Conservation (phyloP, 1,284 basidiomycete genomes). For the Marasmius fiardii region DNA sequence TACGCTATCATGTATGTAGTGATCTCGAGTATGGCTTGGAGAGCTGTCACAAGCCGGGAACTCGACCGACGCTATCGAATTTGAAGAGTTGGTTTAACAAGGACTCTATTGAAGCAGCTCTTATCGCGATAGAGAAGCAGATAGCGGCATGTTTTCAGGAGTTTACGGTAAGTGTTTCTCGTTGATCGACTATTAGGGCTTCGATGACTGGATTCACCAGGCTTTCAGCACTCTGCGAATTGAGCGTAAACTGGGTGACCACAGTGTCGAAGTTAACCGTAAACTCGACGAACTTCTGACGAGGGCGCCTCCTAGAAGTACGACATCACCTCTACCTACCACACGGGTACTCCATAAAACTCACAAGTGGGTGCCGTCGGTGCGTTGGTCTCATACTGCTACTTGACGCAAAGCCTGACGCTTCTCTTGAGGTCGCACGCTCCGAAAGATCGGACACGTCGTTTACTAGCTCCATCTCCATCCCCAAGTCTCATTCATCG, state of each 20-base stretch:
- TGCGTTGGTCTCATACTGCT: neutral
- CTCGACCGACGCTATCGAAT: neutral
- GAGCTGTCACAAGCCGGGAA: slow-evolving; percentile 3
- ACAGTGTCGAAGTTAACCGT: slow-evolving; percentile 12
- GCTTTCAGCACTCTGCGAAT: slow-evolving; percentile 9
- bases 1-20: neutral
- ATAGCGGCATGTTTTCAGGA: slow-evolving; percentile 15
- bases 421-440: neutral
- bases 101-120: slow-evolving; percentile 10
- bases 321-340: neutral
- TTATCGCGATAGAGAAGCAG: slow-evolving; percentile 13
- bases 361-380: neutral
- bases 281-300: slow-evolving; percentile 15
- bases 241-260: slow-evolving; percentile 13
- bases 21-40: slow-evolving; percentile 7
- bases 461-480: neutral
- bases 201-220: neutral
- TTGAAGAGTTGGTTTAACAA: slow-evolving; percentile 10
- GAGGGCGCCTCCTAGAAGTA: neutral
- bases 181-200: neutral
- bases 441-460: neutral
- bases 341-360: neutral
- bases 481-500: neutral
- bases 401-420: neutral
- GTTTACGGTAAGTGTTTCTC: slow-evolving; percentile 9